Evolutionary conservation across 768 basidiomycete genomes (phyloP), one percentile per base, ranked within the genome.

Genomic region (Sarcodon sp.): DNA sequence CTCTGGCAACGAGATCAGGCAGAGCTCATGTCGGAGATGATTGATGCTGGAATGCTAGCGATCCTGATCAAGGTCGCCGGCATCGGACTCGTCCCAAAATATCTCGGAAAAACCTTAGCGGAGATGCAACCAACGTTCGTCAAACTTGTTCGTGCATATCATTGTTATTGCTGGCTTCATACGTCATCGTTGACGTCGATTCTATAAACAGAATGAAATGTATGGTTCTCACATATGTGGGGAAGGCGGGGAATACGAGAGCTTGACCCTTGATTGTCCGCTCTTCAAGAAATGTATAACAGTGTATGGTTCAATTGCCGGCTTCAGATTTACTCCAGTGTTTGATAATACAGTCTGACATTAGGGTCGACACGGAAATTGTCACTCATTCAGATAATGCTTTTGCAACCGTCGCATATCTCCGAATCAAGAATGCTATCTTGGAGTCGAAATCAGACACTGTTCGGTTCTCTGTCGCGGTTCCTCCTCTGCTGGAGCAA

Each of bases 181-280:
- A 35, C n/a, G 9, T 7, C 7, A 31, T 12, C 32, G 32, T 33
- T 50, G 36, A 37, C 10, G 35, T 35, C 27, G 33, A 45, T 39
- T 11, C 33, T 10, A 15, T 34, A n/a, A 13, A 2, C 53, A 91
- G 89, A 89, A 93, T 60, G 59, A 65, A 8, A 64, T 78, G 27
- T 99, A 91, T 56, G 92, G 92, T 4, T 82, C 85, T 0, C 96
- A 99, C 59, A 75, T 94, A 1, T 97, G 94, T 52, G 96, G 96
- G 8, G 96, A 99, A 66, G 96, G 96, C 1, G 96, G 96, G 2
- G 96, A 99, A 66, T 99, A 97, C 63, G 96, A 99, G 61, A 88
- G 84, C 0, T 68, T 98, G 49, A 97, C 94, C 1, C 67, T 92
- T 10, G 88, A 96, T 54, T 87, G 85, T 51, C 88, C 93, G 0